Base-by-base conservation (phyloP, 2,329 filamentous ascomycete species). In the Pezicula neosporulosa region DNA sequence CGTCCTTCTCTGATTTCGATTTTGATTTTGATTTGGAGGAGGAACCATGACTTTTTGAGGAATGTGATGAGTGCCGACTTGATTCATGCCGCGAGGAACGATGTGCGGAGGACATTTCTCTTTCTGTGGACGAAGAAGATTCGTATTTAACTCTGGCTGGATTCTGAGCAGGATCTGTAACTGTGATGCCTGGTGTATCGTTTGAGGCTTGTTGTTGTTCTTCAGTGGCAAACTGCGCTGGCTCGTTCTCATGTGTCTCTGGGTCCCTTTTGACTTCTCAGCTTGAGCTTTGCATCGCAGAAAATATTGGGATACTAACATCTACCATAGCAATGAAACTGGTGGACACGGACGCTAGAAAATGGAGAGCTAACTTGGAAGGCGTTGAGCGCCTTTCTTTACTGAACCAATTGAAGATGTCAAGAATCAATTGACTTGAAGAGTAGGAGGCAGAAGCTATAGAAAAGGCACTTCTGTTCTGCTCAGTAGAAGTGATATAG, bases 1-100 rank as follows among this genome's bases (percentile, higher is more conserved):
- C 82, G 56, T 87, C 77, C 55, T 63, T 60, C 56, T 68, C 78
- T 19, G 66, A 45, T 30, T 70, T 71, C 5, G 72, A 66, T 56
- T 73, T 78, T n/a, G 60, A 63, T 9, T 58, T 58, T n/a, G 60
- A 63, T 9, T 58, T 58, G 6, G 57, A 58, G 36, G 57, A 59
- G 10, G 60, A 52, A 6, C 36, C 35, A 33, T 61, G 61, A 21
- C 53, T 54, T 8, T 59, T 62, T 8, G 58, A 56, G 28, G 56
- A 59, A 27, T 56, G 55, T 15, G 56, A 54, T n/a, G 53, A 57
- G 37, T 59, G 57, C 28, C 58, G 56, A n/a, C 42, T 44, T 24
- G 42, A 44, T 28, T 44, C 42, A 48, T 48, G 47, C 4, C 36
- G 27, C 6, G 57, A 61, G 24, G 61, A 63, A 16, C 58, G 58